Base-by-base conservation (phyloP, 192 early-diverging fungal genomes). In the Backusella tuberculispora region DNA sequence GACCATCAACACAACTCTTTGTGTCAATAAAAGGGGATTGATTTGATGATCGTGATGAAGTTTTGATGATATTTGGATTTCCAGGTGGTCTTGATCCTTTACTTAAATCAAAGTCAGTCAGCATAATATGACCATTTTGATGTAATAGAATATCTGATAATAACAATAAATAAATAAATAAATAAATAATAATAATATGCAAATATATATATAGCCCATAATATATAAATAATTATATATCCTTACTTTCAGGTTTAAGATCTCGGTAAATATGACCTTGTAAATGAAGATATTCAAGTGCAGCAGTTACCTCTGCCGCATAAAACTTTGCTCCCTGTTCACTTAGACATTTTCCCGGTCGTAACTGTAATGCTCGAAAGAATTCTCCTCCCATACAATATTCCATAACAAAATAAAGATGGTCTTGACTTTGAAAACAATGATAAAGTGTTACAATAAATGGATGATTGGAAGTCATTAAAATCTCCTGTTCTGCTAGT, bases 231-330 rank as follows among this genome's bases (percentile, higher is more conserved):
- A 26, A 24, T 45, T 13, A 9, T 6, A 34, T 34, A 90, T 17
- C 19, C 50, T 86, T 85, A 93, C 91, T 98, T 77, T 98, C 98
- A 37, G 98, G 98, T 80, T 99, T 99, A 53, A 99, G 87, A 82
- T 99, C 98, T 40, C 98, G 85, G 84, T 99, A 99, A 71, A 99
- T 97, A 74, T 96, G 97, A 3, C 97, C 98, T 81, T 94, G 94
- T 29, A 97, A 85, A 80, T 99, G 98, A 69, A 99, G 83, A 76
- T 97, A 99, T 84, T 98, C 97, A 26, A 99, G 85, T 5, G 97
- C 97, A 19, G 90, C 90, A 56, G 95, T 91, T 2, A 99, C 97
- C 79, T 99, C 98, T 50, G 98, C 97, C 0, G 96, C 97, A 81
- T 99, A 99, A 75, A 99, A 98, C 80, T 92, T 89, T 38, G 96